Percentiles rank a stretch among this genome's conserved stretches.
These are phyloP conservation scores for Gastroboletus turbinatus DNA, from an alignment of 1,284 basidiomycete species.

Conservation along the genomic window DNA sequence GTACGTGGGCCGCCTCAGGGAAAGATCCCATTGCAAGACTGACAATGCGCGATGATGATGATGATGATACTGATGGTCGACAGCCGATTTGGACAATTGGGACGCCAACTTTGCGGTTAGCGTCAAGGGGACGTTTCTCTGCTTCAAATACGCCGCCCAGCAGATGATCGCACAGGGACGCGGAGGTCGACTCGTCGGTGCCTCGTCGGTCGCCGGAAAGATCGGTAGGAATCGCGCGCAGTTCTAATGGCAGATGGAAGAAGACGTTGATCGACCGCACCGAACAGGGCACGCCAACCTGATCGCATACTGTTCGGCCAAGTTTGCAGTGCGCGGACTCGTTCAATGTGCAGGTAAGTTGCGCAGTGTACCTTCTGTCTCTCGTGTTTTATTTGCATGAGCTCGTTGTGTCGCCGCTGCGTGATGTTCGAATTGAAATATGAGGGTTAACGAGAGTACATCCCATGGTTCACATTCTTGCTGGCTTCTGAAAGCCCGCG, in stretches of 20 bases:
- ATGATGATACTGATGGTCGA: not conserved
- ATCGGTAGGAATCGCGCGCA: not conserved
- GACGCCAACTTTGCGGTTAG: slow-evolving; percentile 9
- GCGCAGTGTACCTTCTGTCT: not conserved
- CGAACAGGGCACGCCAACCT: slow-evolving; percentile 1
- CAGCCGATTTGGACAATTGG: not conserved
- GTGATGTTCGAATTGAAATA: not conserved
- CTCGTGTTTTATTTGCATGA: not conserved
- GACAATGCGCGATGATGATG: not conserved
- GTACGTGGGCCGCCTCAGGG: slow-evolving; percentile 2
- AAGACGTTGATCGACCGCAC: not conserved
- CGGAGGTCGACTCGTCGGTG: slow-evolving; percentile 43
- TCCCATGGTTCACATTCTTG: not conserved
- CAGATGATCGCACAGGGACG: slow-evolving; percentile 46
- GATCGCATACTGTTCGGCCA: slow-evolving; percentile 37
- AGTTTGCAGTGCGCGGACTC: slow-evolving; percentile 44
- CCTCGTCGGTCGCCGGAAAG: slow-evolving; percentile 27
- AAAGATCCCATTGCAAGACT: not conserved
- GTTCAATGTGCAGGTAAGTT: slow-evolving; percentile 35
- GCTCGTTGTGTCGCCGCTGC: not conserved
- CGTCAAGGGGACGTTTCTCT: slow-evolving; percentile 24
- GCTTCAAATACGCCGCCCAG: slow-evolving; percentile 37
- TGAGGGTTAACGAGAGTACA: slow-evolving; percentile 1
- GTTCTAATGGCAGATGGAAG: not conserved
- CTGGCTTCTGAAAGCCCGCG: slow-evolving; percentile 3